Percentiles rank a stretch among this genome's conserved stretches.
These are phyloP conservation scores for Claviceps quebecensis DNA, from an alignment of 2,329 filamentous ascomycete species.

Conservation along the genomic window DNA sequence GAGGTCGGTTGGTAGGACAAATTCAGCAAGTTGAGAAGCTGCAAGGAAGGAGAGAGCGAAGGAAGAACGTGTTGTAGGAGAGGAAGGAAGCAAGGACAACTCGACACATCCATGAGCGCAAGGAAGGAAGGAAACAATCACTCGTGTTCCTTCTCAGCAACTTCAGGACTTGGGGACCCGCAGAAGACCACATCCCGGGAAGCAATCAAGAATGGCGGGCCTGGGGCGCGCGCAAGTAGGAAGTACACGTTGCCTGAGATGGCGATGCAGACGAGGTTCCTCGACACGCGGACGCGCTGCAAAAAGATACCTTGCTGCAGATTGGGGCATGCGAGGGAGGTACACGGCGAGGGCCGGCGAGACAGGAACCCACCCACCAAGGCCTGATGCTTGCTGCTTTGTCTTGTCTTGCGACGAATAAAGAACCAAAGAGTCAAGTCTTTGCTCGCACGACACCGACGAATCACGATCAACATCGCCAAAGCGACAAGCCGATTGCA, in stretches of 20 bases:
- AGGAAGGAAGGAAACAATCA: neutral
- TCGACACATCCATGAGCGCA: neutral
- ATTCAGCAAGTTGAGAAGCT: no score
- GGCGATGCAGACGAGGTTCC: slow-evolving; percentile 7
- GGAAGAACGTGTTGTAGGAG: no score
- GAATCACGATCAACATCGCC: neutral
- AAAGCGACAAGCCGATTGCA: neutral
- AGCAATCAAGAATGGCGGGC: slow-evolving; percentile 4
- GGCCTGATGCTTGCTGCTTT: neutral
- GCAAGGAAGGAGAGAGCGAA: no score
- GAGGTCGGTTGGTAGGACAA: no score
- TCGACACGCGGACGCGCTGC: neutral
- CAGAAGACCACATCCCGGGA: neutral
- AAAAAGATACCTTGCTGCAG: slow-evolving; percentile 5
- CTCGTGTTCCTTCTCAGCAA: neutral
- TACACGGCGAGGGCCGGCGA: neutral
- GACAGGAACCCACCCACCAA: neutral
- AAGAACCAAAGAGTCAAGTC: no score
- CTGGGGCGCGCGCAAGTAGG: slow-evolving; percentile 1
- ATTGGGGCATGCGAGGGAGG: slow-evolving; percentile 1
- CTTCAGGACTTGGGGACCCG: neutral
- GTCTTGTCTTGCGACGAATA: neutral
- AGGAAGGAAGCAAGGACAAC: slow-evolving; percentile 1
- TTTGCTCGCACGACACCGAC: neutral
- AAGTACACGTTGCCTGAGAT: slow-evolving; percentile 2